Conservation (phyloP, 352 stramenopile genomes). For the Globisporangium iwayamae region DNA sequence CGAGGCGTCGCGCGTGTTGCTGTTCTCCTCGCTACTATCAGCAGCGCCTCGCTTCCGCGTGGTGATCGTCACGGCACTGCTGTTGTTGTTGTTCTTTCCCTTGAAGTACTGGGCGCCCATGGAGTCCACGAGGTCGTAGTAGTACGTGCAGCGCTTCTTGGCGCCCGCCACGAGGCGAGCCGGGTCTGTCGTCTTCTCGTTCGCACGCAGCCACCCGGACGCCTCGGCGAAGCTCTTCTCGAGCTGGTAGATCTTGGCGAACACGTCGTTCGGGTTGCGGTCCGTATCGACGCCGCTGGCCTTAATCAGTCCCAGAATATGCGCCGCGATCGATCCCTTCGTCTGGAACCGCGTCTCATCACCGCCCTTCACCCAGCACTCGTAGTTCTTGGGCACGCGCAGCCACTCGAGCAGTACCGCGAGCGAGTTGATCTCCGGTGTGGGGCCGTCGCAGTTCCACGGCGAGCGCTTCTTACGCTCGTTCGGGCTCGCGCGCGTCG, state of each 20-base stretch:
- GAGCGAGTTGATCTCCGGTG: conserved; percentile 14
- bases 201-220: conserved; percentile 11
- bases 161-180: conserved; percentile 3
- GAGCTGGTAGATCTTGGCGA: conserved; percentile 22
- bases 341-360: conserved; percentile 17
- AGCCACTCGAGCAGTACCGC: conserved; percentile 16
- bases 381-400: conserved; percentile 17
- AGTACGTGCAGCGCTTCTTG: conserved; percentile 14
- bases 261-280: conserved; percentile 21
- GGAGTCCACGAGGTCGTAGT: conserved; percentile 16
- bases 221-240: conserved; percentile 19
- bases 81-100: not conserved
- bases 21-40: not conserved
- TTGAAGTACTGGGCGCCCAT: conserved; percentile 9
- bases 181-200: conserved; percentile 4
- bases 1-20: not conserved
- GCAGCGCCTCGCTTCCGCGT: conserved; percentile 6
- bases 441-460: conserved; percentile 18
- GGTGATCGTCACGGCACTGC: not conserved
- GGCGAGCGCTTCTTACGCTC: conserved; percentile 20
- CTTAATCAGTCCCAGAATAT: conserved; percentile 17
- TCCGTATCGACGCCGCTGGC: conserved; percentile 14
- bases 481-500: not conserved
- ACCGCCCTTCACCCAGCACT: conserved; percentile 17
- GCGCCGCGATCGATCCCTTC: conserved; percentile 12